Percentiles rank a stretch among this genome's conserved stretches.
These are phyloP conservation scores for Neofusicoccum kwambonambiense DNA, from an alignment of 2,329 filamentous ascomycete species.

Conservation along the genomic window DNA sequence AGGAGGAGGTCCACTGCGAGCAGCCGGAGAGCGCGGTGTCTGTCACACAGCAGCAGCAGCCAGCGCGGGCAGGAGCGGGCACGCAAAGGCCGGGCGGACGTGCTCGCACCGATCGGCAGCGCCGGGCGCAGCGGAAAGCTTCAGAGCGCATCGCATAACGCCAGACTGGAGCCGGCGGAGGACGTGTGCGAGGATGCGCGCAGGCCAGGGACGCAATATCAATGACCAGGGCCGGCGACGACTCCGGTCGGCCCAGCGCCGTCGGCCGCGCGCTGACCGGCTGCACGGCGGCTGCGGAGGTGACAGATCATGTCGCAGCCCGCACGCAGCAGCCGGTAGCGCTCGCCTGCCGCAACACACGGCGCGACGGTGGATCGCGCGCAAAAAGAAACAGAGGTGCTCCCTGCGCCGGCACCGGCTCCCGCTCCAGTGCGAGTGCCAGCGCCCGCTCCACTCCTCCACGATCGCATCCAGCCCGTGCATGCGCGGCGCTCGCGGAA, in stretches of 20 bases:
- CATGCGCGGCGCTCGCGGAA: constrained; percentile 9
- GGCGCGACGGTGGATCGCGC: too few species aligned
- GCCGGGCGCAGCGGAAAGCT: not conserved
- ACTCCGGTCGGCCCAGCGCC: not conserved
- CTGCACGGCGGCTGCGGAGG: not conserved
- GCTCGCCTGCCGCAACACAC: too few species aligned
- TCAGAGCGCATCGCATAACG: not conserved
- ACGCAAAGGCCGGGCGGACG: not conserved
- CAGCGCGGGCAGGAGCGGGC: not conserved
- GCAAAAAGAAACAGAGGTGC: not conserved
- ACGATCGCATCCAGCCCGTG: not conserved
- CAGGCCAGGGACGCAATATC: not conserved
- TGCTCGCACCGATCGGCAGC: not conserved
- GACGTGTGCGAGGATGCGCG: not conserved
- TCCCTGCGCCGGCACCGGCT: not conserved
- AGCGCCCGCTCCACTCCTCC: not conserved
- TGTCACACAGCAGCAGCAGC: not conserved
- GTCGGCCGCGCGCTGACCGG: not conserved
- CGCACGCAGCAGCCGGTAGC: too few species aligned
- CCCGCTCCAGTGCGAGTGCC: not conserved
- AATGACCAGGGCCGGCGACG: not conserved
- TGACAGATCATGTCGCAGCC: not conserved
- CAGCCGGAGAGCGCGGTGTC: not conserved
- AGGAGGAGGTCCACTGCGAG: not conserved
- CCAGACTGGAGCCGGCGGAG: not conserved